Conservation (phyloP, 2,329 filamentous ascomycete species). For the Pseudogymnoascus sp. region DNA sequence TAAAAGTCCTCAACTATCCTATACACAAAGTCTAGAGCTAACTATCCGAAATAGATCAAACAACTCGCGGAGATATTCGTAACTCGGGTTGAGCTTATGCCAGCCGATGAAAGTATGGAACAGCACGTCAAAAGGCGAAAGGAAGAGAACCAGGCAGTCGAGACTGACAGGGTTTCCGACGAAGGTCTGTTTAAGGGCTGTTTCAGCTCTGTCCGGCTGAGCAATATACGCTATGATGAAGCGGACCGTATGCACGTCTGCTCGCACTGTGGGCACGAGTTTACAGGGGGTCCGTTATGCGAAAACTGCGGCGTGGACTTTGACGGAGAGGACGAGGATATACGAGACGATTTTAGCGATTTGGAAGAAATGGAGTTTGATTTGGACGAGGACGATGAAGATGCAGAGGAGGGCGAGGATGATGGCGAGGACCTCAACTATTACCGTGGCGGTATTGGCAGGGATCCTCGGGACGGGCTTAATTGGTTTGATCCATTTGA, state of each 20-base stretch:
- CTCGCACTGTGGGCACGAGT: conserved; percentile 54
- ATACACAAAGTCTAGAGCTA: not conserved
- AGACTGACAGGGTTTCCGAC: conserved; percentile 47
- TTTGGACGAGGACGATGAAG: conserved; percentile 27
- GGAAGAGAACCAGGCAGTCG: conserved; percentile 53
- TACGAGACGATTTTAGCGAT: conserved; percentile 38
- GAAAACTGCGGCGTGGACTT: conserved; percentile 46
- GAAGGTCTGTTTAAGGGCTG: conserved; percentile 59
- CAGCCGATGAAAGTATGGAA: conserved; percentile 54
- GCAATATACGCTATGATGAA: conserved; percentile 39
- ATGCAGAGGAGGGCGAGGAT: not conserved
- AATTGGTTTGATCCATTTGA: not conserved
- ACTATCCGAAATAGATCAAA: conserved; percentile 42
- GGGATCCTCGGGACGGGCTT: not conserved
- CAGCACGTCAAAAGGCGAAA: conserved; percentile 51
- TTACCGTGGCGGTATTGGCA: conserved; percentile 1
- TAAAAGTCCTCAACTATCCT: not conserved
- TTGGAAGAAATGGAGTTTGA: conserved; percentile 34
- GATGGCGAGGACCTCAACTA: not conserved
- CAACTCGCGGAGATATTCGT: conserved; percentile 59
- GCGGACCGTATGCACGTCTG: conserved; percentile 57
- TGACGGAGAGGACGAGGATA: conserved; percentile 34
- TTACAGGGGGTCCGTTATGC: conserved; percentile 51
- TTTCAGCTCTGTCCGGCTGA: not conserved
- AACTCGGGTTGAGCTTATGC: conserved; percentile 51